phyloP scores from a whole-genome alignment of 805 yeast species.

The Maudiozyma barnettii region DNA sequence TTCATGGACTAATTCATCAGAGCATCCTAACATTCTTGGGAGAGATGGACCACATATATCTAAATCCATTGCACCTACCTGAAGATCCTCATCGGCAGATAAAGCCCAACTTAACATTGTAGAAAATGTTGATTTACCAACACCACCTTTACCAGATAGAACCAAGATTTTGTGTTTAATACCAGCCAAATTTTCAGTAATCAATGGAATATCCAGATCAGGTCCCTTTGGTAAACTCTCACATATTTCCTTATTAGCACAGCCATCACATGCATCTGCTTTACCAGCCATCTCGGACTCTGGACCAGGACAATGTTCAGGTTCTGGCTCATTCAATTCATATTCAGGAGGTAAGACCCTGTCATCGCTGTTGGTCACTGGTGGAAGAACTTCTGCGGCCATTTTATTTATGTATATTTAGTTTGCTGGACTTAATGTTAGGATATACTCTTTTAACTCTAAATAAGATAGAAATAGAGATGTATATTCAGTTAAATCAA shows the following conservation, averaged over 20 bases:
- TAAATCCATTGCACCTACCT: constrained; percentile 93
- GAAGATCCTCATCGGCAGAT: constrained; percentile 69
- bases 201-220: constrained; percentile 81
- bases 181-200: constrained; percentile 54
- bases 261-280: constrained; percentile 88
- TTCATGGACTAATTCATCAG: constrained; percentile 75
- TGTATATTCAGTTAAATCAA: too few relatives aligned
- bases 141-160: constrained; percentile 88
- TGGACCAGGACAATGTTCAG: constrained; percentile 98
- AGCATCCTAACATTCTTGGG: constrained; percentile 90
- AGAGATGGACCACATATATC: constrained; percentile 97
- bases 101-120: constrained; percentile 95
- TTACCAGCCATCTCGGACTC: constrained; percentile 90
- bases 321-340: constrained; percentile 58
- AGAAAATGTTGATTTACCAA: constrained; percentile 94
- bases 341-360: constrained; percentile 20
- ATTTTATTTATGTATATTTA: neutral
- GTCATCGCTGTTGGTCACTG: constrained; percentile 6
- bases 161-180: constrained; percentile 74
- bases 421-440: neutral
- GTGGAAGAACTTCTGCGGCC: constrained; percentile 7
- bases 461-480: neutral
- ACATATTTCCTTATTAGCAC: constrained; percentile 89
- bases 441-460: neutral
- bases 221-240: constrained; percentile 87